Evolutionary conservation across 2,329 filamentous ascomycete species (phyloP), one percentile per base, ranked within the genome.

Genomic region (Pezicula rhizophila): DNA sequence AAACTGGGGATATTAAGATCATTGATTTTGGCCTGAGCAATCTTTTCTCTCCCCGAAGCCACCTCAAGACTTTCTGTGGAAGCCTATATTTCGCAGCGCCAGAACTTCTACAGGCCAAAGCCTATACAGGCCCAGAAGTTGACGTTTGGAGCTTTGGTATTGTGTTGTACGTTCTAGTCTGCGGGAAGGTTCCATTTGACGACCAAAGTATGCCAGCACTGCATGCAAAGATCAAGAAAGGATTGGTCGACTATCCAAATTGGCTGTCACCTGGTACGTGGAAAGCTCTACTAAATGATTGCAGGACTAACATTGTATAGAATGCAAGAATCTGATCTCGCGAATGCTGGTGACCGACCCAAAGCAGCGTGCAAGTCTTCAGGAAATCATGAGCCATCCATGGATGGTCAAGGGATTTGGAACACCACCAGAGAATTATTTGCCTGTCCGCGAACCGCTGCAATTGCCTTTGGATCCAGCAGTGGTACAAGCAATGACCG

Each of bases 81-180:
- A 96, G 91, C 74, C 74, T 99, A 34, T 99, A 99, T 67, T 99
- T 99, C 71, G 93, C 93, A 25, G 93, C 93, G 1, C 93, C 93
- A 0, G 93, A 99, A 66, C 74, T 99, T 45, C 76, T 99, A 42
- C 92, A 97, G 66, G 93, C 93, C 33, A 86, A 88, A 63, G 89
- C 91, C 50, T 99, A 99, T 64, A 95, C 89, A 1, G 93, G 93
- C 0, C 93, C 93, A 1, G 93, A 99, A 65, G 93, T 99, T 25
- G 93, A 99, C 64, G 81, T 97, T 1, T 99, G 93, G 93, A 97
- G 93, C 71, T 97, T 97, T 68, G 93, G 93, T 18, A 96, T 99
- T 59, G 93, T 99, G 11, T 78, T 99, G 12, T 99, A 97, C 61
- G 93, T 99, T 50, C 71, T 99, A 53, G 93, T 97, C 4, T 97